Percentiles rank a stretch among this genome's conserved stretches.
phyloP scores from a whole-genome alignment of 495 filamentous ascomycete species.

The Penicillium bialowiezense region DNA sequence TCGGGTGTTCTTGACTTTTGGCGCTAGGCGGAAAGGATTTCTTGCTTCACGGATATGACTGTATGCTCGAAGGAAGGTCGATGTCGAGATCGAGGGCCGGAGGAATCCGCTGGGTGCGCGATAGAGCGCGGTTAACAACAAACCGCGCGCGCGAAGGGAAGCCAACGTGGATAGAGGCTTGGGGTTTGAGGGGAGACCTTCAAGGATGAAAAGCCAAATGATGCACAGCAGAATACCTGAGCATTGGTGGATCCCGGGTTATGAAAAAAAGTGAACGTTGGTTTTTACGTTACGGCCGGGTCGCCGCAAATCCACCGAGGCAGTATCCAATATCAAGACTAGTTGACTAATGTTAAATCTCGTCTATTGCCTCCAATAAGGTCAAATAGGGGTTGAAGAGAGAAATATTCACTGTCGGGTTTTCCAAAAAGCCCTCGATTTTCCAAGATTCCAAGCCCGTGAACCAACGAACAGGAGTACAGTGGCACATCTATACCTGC shows the following conservation, averaged over 20 bases:
- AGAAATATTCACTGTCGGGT: too few relatives aligned
- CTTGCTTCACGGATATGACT: conserved; percentile 4
- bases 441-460: too few relatives aligned
- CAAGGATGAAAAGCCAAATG: background rate
- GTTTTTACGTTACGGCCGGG: conserved; percentile 4
- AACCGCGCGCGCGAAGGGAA: conserved; percentile 33
- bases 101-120: conserved; percentile 20
- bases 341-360: too few relatives aligned
- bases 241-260: background rate
- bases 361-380: too few relatives aligned
- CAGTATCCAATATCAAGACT: too few relatives aligned
- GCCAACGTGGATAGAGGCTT: conserved; percentile 39
- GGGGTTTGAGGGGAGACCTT: background rate
- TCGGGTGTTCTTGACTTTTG: too few relatives aligned
- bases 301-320: background rate
- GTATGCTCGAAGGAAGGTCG: conserved; percentile 7
- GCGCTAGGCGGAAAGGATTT: background rate
- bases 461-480: too few relatives aligned
- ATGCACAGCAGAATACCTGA: background rate
- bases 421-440: too few relatives aligned
- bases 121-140: conserved; percentile 29
- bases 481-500: too few relatives aligned
- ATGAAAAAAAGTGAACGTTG: background rate
- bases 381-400: too few relatives aligned
- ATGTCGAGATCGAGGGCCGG: conserved; percentile 9